Conservation (phyloP, 257 asterid species). For the Solanum paucissectum region DNA sequence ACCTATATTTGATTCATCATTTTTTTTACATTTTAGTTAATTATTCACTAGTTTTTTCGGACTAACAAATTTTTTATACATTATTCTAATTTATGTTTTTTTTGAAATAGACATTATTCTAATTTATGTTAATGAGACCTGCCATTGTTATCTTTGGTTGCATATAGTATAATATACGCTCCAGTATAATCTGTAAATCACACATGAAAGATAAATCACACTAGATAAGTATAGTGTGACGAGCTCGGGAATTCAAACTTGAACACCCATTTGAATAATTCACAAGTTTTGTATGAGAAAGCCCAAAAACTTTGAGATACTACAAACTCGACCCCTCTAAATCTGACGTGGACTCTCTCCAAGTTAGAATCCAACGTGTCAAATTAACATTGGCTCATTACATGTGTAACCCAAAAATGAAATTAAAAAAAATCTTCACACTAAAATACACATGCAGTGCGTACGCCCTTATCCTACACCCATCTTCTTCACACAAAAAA, state of each 20-base stretch:
- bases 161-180: not conserved
- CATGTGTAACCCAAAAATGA: not conserved
- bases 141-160: no score
- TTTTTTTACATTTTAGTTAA: no score
- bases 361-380: slow-evolving; percentile 2
- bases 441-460: not conserved
- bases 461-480: not conserved
- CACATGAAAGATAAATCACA: not conserved
- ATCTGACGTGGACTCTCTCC: not conserved
- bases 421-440: not conserved
- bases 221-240: not conserved
- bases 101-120: no score
- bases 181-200: no score
- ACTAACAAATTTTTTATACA: no score
- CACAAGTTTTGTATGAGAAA: no score
- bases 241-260: not conserved
- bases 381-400: not conserved
- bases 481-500: not conserved
- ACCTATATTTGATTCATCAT: not conserved
- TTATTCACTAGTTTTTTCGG: no score
- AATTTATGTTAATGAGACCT: not conserved
- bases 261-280: no score
- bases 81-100: no score
- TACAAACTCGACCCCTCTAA: not conserved
- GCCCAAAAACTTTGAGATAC: no score